Base-by-base conservation (phyloP, 2,329 filamentous ascomycete genomes). In the Pseudogymnoascus sp. region DNA sequence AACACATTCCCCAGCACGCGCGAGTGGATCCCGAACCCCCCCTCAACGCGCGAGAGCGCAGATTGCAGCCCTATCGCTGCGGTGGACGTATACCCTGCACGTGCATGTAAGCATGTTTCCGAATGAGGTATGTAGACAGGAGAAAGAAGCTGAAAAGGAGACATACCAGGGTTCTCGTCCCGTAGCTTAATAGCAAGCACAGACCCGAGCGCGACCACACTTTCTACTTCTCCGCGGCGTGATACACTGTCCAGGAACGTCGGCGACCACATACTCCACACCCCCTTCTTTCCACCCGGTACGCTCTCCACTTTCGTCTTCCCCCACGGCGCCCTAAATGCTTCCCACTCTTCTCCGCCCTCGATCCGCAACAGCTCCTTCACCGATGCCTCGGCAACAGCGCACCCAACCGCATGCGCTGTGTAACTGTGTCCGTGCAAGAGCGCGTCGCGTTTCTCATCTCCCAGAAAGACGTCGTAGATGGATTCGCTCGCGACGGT, bases 401-500 rank as follows among this genome's bases (percentile, higher is more conserved):
- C 84, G 68, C 90, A 95, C 0, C 91, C 91, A 1, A 94, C 82
- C 0, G 91, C 82, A 72, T 95, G 90, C 0, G 91, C 91, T 0
- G 91, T 95, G 74, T 95, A 95, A 72, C 89, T 93, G 72, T 95
- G 91, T 0, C 91, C 91, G 68, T 95, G 91, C 3, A 95, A 77
- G 4, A 95, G 75, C 0, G 91, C 91, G 67, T 93, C 89, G 0
- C 83, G 85, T 75, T 94, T 95, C 58, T 91, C 85, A 1, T 83
- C 78, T 60, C 87, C 86, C 11, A 83, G 76, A 70, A 95, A 95
- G 0, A 84, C 83, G 1, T 84, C 70, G 73, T 92, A 94, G 52
- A 95, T 87, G 63, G 80, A 81, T 63, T 91, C 79, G 36, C 88
- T 91, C 0, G 91, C 89, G 3, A 90, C 76, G 0, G 91, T 96